Evolutionary conservation across 257 asterid species (phyloP).

Genomic region (Solanum bulbocastanum): DNA sequence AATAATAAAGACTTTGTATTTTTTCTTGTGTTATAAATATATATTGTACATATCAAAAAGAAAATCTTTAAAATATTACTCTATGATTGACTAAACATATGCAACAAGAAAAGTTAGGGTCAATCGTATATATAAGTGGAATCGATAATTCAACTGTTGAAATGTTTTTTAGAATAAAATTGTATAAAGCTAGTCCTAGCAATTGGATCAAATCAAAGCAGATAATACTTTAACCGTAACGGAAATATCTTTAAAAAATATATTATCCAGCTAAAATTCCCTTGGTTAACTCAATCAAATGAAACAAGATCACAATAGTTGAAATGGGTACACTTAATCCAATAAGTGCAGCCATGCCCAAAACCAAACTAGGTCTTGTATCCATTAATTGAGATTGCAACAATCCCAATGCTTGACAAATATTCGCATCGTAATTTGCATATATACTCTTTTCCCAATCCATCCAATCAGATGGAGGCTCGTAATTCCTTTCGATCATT

Average conservation of each 20-base stretch:
- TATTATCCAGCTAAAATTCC: neutral
- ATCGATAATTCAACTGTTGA: neutral
- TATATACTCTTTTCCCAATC: constrained; percentile 30
- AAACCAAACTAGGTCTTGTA: constrained; percentile 23
- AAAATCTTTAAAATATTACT: neutral
- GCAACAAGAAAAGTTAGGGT: neutral
- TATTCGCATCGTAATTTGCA: constrained; percentile 2
- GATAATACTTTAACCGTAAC: neutral
- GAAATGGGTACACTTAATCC: constrained; percentile 17
- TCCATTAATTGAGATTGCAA: constrained; percentile 20
- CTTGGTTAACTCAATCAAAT: constrained; percentile 11
- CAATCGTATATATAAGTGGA: neutral
- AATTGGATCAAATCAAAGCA: neutral
- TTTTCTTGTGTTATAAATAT: neutral
- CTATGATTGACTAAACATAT: neutral
- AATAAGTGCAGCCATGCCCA: constrained; percentile 17
- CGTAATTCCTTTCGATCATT: constrained; percentile 18
- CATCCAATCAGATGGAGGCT: constrained; percentile 32
- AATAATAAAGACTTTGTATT: neutral
- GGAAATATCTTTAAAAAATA: neutral
- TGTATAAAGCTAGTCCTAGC: neutral
- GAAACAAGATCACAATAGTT: constrained; percentile 1
- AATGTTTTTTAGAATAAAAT: neutral
- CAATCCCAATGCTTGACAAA: constrained; percentile 24
- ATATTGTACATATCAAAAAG: neutral